phyloP scores from a whole-genome alignment of 345 rosid species.

The Arabidopsis suecica region DNA sequence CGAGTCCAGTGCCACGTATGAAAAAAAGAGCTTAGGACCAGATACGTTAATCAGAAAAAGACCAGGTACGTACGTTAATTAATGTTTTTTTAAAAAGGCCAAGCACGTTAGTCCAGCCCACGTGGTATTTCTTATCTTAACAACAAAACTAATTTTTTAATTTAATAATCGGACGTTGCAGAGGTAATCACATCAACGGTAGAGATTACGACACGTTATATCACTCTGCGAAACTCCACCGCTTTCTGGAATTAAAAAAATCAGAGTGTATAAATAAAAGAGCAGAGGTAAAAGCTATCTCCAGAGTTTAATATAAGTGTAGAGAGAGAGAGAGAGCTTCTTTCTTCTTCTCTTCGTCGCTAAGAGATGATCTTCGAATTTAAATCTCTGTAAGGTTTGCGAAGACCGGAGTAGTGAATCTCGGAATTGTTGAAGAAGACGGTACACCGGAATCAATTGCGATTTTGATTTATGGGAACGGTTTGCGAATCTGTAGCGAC shows the following conservation, averaged over 20 bases:
- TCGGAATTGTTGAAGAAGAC: background rate
- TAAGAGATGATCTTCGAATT: background rate
- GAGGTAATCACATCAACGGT: conserved; percentile 24
- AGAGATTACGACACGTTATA: background rate
- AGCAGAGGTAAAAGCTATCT: background rate
- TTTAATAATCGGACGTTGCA: conserved; percentile 19
- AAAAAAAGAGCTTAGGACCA: conserved; percentile 27
- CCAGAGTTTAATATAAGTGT: background rate
- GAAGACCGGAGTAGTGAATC: background rate
- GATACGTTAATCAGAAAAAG: conserved; percentile 29
- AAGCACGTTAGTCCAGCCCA: conserved; percentile 24
- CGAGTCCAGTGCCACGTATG: conserved; percentile 10
- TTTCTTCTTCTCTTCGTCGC: conserved; percentile 12
- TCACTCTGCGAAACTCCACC: conserved; percentile 32
- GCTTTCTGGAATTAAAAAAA: conserved; percentile 29
- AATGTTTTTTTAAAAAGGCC: background rate
- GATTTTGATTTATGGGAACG: conserved; percentile 42
- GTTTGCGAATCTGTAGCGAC: conserved; percentile 44
- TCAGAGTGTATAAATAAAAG: conserved; percentile 25
- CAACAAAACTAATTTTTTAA: background rate
- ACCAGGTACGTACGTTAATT: conserved; percentile 29
- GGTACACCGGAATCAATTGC: background rate
- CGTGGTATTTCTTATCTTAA: conserved; percentile 26
- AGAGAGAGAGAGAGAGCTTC: background rate
- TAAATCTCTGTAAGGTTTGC: background rate